Conservation (phyloP, 257 asterid species). For the Salvia rosmarinus region DNA sequence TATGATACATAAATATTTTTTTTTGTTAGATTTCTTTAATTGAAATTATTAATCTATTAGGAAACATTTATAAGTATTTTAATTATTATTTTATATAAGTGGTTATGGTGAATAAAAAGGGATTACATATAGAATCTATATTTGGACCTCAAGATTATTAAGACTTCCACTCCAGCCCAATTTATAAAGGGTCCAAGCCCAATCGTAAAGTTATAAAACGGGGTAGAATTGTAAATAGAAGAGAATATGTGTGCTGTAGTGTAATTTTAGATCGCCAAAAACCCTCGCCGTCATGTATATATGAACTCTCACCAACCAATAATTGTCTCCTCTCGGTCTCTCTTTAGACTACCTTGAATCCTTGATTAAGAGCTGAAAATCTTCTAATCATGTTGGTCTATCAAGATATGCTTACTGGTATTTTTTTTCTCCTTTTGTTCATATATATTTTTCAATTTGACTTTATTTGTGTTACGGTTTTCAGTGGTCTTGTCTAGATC, state of each 20-base stretch:
- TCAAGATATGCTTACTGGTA: conserved; percentile 44
- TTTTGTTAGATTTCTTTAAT: too few relatives aligned
- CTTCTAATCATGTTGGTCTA: conserved; percentile 45
- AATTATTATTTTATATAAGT: too few relatives aligned
- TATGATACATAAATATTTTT: too few relatives aligned
- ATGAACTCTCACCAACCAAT: not conserved
- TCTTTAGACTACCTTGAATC: not conserved
- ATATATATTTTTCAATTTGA: not conserved
- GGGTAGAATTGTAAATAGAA: not conserved
- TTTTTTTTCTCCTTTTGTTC: not conserved
- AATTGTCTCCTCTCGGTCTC: conserved; percentile 23
- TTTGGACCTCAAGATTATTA: too few relatives aligned
- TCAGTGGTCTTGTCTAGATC: not conserved
- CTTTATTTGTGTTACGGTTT: not conserved
- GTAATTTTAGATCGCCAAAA: not conserved
- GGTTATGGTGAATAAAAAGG: too few relatives aligned
- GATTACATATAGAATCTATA: too few relatives aligned
- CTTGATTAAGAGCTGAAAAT: conserved; percentile 31
- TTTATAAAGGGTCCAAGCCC: too few relatives aligned
- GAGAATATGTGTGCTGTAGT: not conserved
- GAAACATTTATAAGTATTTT: too few relatives aligned
- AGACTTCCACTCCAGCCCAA: too few relatives aligned
- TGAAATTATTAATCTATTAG: too few relatives aligned
- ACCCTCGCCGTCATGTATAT: not conserved
- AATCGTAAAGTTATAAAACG: too few relatives aligned